Conservation (phyloP, 192 early-diverging fungal genomes). For the Phlyctochytrium bullatum region DNA sequence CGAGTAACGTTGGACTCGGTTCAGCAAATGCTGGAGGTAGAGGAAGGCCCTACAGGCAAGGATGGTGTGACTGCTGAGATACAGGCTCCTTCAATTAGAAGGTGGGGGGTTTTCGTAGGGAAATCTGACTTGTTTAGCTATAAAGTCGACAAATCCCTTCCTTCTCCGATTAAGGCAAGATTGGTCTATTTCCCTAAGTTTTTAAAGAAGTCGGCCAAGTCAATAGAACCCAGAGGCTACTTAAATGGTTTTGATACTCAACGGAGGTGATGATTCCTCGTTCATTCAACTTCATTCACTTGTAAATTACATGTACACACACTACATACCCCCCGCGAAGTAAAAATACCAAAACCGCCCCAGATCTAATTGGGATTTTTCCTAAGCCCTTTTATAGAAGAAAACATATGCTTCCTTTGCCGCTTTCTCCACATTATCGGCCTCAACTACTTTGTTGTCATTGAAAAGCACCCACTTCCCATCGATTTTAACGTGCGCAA, state of each 20-base stretch:
- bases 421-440: constrained; percentile 45
- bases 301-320: too few relatives aligned
- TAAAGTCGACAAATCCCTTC: constrained; percentile 40
- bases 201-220: constrained; percentile 14
- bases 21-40: constrained; percentile 8
- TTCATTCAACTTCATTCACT: too few relatives aligned
- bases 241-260: not conserved
- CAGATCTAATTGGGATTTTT: not conserved
- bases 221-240: not conserved
- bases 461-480: constrained; percentile 90
- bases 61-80: too few relatives aligned
- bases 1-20: constrained; percentile 34
- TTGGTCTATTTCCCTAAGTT: constrained; percentile 47
- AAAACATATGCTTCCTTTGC: constrained; percentile 48
- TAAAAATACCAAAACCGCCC: not conserved
- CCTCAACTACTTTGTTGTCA: constrained; percentile 88
- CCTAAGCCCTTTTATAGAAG: constrained; percentile 22
- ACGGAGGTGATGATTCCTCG: too few relatives aligned
- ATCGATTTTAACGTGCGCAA: constrained; percentile 75
- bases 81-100: too few relatives aligned
- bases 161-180: constrained; percentile 36
- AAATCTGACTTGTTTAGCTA: too few relatives aligned
- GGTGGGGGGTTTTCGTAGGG: too few relatives aligned
- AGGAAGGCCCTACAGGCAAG: too few relatives aligned
- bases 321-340: too few relatives aligned